phyloP scores from a whole-genome alignment of 2,329 filamentous ascomycete genomes.

The Colletotrichum tanaceti region DNA sequence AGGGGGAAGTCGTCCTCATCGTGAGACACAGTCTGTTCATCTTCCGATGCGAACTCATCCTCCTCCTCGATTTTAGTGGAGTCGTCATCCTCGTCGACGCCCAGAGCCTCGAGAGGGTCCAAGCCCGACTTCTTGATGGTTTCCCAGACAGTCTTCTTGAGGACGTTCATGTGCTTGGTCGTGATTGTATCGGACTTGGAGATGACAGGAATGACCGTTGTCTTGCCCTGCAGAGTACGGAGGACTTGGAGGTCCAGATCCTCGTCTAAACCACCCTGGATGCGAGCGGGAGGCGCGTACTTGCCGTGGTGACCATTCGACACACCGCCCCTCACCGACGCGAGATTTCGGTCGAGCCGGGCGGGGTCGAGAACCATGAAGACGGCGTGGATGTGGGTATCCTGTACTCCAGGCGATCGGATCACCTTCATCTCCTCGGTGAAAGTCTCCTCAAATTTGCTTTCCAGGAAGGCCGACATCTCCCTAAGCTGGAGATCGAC shows the following conservation, averaged over 20 bases:
- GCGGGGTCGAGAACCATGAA: conserved; percentile 92
- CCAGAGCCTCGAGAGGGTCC: conserved; percentile 88
- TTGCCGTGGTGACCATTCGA: conserved; percentile 65
- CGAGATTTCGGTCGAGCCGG: conserved; percentile 85
- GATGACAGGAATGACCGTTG: conserved; percentile 93
- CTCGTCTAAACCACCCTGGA: conserved; percentile 81
- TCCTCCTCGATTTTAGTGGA: conserved; percentile 67
- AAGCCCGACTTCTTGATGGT: conserved; percentile 87
- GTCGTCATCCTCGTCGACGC: conserved; percentile 80
- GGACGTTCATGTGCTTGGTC: conserved; percentile 89
- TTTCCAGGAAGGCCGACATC: conserved; percentile 92
- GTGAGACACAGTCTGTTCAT: conserved; percentile 44
- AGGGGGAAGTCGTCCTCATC: conserved; percentile 56
- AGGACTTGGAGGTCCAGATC: conserved; percentile 92
- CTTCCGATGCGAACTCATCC: conserved; percentile 57
- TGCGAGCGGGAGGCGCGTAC: conserved; percentile 55
- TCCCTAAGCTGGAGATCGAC: conserved; percentile 94
- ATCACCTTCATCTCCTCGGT: conserved; percentile 97
- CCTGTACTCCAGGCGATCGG: conserved; percentile 89
- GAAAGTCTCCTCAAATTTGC: conserved; percentile 98
- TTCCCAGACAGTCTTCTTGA: conserved; percentile 92
- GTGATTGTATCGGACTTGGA: conserved; percentile 98
- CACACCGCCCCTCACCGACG: conserved; percentile 67
- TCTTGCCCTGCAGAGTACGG: conserved; percentile 89
- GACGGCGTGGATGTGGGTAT: conserved; percentile 97